phyloP scores from a whole-genome alignment of 164 flowering plant genomes.

The Akebia trifoliata region DNA sequence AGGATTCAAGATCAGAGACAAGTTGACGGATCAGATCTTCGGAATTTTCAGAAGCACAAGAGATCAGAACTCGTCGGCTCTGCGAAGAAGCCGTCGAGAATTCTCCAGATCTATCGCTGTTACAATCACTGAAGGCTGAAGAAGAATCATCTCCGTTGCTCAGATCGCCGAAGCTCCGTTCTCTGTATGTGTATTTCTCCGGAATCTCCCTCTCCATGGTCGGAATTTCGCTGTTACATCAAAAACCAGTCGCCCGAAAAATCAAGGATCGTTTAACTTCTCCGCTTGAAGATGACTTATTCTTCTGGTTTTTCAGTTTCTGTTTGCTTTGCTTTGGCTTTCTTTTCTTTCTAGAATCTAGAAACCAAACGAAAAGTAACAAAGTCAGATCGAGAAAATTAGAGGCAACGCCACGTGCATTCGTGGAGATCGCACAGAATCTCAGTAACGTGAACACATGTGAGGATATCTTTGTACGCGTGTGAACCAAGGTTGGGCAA shows the following conservation, averaged over 20 bases:
- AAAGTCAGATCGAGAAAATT: background rate
- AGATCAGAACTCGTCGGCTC: constrained; percentile 32
- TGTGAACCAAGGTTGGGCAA: background rate
- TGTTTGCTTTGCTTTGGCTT: no score
- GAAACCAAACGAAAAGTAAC: background rate
- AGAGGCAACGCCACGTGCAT: constrained; percentile 1
- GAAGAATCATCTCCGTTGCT: constrained; percentile 32
- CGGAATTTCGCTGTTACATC: no score
- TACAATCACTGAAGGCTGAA: constrained; percentile 69
- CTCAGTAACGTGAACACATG: constrained; percentile 1
- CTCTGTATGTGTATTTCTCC: constrained; percentile 35
- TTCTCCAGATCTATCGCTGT: constrained; percentile 77
- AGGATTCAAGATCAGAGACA: constrained; percentile 48
- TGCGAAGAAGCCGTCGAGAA: constrained; percentile 46
- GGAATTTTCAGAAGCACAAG: constrained; percentile 51
- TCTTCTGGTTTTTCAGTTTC: no score
- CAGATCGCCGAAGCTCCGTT: constrained; percentile 32
- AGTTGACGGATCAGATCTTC: constrained; percentile 54
- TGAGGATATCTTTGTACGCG: constrained; percentile 4
- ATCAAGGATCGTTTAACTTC: no score
- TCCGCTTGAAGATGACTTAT: no score
- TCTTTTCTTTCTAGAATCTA: no score
- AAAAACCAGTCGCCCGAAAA: no score
- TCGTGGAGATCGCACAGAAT: background rate
- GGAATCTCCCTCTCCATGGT: constrained; percentile 35